These are phyloP conservation scores for Phytophthora palmivora DNA, from an alignment of 352 stramenopile genomes.

Conservation along the genomic window DNA sequence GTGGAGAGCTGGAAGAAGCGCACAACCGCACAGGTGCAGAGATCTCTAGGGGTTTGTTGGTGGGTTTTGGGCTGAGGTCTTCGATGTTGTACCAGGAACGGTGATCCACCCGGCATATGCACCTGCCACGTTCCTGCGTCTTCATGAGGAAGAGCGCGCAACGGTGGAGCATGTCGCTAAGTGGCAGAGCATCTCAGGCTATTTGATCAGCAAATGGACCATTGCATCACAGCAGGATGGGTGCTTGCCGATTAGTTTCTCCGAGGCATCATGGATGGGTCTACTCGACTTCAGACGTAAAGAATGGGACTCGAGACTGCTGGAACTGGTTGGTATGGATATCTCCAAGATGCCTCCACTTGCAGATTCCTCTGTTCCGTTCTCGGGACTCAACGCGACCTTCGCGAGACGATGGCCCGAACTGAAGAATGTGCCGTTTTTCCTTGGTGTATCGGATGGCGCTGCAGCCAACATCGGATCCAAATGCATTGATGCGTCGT, in stretches of 20 bases:
- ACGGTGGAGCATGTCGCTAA: conserved; percentile 61
- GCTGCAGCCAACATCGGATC: conserved; percentile 95
- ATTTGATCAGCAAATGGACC: conserved; percentile 91
- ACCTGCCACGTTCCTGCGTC: conserved; percentile 84
- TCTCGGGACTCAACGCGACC: conserved; percentile 55
- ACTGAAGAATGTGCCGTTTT: conserved; percentile 73
- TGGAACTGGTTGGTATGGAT: conserved; percentile 81
- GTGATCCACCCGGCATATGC: conserved; percentile 92
- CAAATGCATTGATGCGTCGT: conserved; percentile 88
- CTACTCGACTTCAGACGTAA: conserved; percentile 91
- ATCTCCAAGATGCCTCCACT: conserved; percentile 72
- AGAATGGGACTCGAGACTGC: conserved; percentile 84
- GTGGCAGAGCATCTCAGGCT: conserved; percentile 92
- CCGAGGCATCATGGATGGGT: conserved; percentile 95
- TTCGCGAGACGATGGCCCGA: conserved; percentile 84
- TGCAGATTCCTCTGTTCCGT: conserved; percentile 71
- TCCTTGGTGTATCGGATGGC: conserved; percentile 93
- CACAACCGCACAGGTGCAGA: conserved; percentile 67
- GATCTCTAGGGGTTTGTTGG: too few relatives aligned
- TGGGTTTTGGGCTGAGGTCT: too few relatives aligned
- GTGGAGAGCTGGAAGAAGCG: conserved; percentile 56
- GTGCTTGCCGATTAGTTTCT: conserved; percentile 90
- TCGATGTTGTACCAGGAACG: conserved; percentile 24
- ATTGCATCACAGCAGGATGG: conserved; percentile 32
- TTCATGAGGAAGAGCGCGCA: conserved; percentile 67